These are phyloP conservation scores for Yueomyces sp. DNA, from an alignment of 805 yeast genomes.

Conservation along the genomic window DNA sequence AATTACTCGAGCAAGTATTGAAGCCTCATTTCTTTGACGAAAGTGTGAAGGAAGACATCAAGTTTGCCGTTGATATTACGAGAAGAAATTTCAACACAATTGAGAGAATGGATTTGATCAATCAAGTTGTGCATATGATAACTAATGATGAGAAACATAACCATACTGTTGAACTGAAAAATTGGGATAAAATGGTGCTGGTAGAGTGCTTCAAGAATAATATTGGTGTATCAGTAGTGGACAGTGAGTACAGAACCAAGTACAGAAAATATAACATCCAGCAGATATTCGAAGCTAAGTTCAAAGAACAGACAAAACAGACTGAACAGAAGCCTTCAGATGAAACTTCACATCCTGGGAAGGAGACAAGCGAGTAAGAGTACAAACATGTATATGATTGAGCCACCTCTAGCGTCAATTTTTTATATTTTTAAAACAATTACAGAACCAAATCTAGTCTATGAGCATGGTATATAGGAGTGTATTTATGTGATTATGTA, in stretches of 20 bases:
- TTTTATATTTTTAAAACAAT: too few species aligned
- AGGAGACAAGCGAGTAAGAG: too few species aligned
- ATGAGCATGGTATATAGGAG: too few species aligned
- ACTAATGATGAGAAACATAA: slow-evolving; percentile 45
- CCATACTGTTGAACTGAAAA: slow-evolving; percentile 69
- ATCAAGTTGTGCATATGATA: slow-evolving; percentile 54
- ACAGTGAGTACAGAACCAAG: slow-evolving; percentile 37
- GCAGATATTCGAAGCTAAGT: slow-evolving; percentile 48
- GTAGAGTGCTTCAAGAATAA: slow-evolving; percentile 84
- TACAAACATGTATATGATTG: too few species aligned
- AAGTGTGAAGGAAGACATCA: slow-evolving; percentile 23
- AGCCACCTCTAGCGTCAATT: too few species aligned
- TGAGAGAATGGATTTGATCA: slow-evolving; percentile 60
- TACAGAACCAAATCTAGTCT: too few species aligned
- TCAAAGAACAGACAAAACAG: slow-evolving; percentile 8
- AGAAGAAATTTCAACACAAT: slow-evolving; percentile 67
- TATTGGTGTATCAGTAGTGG: slow-evolving; percentile 77
- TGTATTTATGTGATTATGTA: too few species aligned
- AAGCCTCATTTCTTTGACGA: slow-evolving; percentile 52
- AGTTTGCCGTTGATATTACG: slow-evolving; percentile 71
- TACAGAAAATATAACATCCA: slow-evolving; percentile 66
- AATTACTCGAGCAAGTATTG: slow-evolving; percentile 46
- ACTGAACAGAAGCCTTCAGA: not conserved
- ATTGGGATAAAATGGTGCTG: slow-evolving; percentile 63
- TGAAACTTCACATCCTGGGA: too few species aligned